A percentile compares a stretch with the other conserved stretches of the same genome.
Conservation (phyloP, 2,329 filamentous ascomycete genomes). For the Xylariales sp. region DNA sequence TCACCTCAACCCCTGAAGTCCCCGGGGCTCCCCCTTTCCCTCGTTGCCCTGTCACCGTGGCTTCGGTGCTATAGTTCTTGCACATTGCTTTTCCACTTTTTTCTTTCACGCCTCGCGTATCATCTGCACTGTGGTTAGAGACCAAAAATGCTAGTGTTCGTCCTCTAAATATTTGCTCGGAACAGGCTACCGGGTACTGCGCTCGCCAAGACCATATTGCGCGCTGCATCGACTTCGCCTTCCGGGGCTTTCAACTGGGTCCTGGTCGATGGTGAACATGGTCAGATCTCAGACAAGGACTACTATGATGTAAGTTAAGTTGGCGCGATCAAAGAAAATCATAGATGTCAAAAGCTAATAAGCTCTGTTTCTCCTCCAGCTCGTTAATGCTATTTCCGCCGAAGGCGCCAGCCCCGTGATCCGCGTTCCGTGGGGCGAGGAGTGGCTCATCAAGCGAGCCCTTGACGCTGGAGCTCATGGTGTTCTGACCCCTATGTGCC, state of each 20-base stretch:
- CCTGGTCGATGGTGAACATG: neutral
- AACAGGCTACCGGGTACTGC: neutral
- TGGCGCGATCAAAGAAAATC: neutral
- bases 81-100: neutral
- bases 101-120: neutral
- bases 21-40: too few relatives aligned
- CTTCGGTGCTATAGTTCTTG: neutral
- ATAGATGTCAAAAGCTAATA: neutral
- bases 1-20: too few relatives aligned
- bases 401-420: conserved; percentile 15
- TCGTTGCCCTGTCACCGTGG: too few relatives aligned
- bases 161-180: too few relatives aligned
- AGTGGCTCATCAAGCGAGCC: conserved; percentile 25
- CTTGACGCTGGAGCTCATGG: conserved; percentile 25
- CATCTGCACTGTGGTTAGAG: too few relatives aligned
- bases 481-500: conserved; percentile 23
- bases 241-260: neutral
- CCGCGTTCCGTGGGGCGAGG: conserved; percentile 15
- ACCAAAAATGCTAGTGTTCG: too few relatives aligned
- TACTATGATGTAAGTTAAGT: neutral
- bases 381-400: conserved; percentile 13
- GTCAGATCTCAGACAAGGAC: neutral
- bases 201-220: neutral
- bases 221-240: neutral
- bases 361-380: conserved; percentile 1